Evolutionary conservation across 2,329 filamentous ascomycete species (phyloP).

Genomic region (Achaetomium macrosporum): DNA sequence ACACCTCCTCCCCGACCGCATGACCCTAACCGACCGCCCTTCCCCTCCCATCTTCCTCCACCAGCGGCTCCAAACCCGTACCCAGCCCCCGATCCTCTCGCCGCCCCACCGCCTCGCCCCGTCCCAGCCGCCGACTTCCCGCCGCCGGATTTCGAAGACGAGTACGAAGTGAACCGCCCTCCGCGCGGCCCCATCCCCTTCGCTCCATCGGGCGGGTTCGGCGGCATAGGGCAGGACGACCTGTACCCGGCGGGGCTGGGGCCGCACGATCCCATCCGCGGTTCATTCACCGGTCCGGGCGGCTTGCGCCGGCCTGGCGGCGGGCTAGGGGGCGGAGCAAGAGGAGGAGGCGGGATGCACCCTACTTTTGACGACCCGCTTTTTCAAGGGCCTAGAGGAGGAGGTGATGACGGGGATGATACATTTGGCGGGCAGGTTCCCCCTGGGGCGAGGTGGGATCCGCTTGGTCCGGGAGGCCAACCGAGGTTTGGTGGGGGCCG

Average conservation of each 20-base stretch:
- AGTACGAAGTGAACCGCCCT: constrained; percentile 73
- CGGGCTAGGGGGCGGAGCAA: constrained; percentile 53
- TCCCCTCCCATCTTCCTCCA: constrained; percentile 46
- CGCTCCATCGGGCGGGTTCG: constrained; percentile 31
- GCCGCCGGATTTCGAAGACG: constrained; percentile 89
- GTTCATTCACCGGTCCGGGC: constrained; percentile 40
- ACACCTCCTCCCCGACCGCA: neutral
- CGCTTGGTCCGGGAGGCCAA: constrained; percentile 62
- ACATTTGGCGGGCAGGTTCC: constrained; percentile 68
- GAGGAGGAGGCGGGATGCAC: constrained; percentile 75
- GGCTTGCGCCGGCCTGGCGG: constrained; percentile 49
- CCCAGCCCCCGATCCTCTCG: constrained; percentile 57
- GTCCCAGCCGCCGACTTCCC: constrained; percentile 68
- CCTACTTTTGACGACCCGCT: constrained; percentile 90
- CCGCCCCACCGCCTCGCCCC: constrained; percentile 54
- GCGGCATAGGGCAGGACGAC: constrained; percentile 74
- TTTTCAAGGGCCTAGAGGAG: constrained; percentile 56
- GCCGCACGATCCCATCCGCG: constrained; percentile 73
- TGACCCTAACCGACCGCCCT: constrained; percentile 32
- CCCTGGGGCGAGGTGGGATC: constrained; percentile 88
- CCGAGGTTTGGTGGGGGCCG: constrained; percentile 42
- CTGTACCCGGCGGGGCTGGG: constrained; percentile 81
- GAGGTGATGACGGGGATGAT: constrained; percentile 37
- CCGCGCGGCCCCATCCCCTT: constrained; percentile 41
- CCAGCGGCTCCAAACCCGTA: constrained; percentile 61